Base-by-base conservation (phyloP, 2,329 filamentous ascomycete genomes). In the Neofusicoccum parvum region DNA sequence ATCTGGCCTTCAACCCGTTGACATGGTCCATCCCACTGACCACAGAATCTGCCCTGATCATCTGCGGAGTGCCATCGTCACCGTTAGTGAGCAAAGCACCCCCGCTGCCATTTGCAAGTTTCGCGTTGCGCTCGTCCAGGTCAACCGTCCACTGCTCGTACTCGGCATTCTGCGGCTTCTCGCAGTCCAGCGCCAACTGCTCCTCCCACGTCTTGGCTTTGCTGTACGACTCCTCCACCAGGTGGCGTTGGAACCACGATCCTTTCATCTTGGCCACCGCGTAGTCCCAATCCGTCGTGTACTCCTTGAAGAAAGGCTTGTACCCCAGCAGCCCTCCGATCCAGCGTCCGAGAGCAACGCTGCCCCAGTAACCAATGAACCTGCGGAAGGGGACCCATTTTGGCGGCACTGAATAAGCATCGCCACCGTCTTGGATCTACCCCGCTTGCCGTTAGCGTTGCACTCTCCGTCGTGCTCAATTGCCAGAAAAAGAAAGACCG, bases 361-460 rank as follows among this genome's bases (percentile, higher is more conserved):
- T 72, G 15, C 73, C 45, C 12, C 53, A 69, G 36, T 69, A 68
- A 2, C 74, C 71, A 7, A 77, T 53, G 6, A 66, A 71, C 37
- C 69, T 68, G 15, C 73, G 68, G 58, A 79, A 78, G 0, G 78
- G 77, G 46, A 80, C 68, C 77, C 77, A 80, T n/a, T 63, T 64
- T n/a, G 78, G 78, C 2, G 76, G 60, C 0, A 76, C 72, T 2
- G 76, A 68, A 66, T 79, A 80, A 9, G 75, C 75, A 27, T 74
- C 78, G 2, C 78, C 78, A 6, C 76, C 78, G 68, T 80, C 78
- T 49, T 77, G 78, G 69, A 78, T 80, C 77, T 80, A 50, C 20
- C 20, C 20, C 20, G 20, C 20, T 23, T 23, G 2, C 20, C 20
- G 20, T 23, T 23, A 23, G 20, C 20, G 2, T 23, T 23, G 20